Evolutionary conservation across 1,284 basidiomycete genomes (phyloP).

Genomic region (Fomes fomentarius): DNA sequence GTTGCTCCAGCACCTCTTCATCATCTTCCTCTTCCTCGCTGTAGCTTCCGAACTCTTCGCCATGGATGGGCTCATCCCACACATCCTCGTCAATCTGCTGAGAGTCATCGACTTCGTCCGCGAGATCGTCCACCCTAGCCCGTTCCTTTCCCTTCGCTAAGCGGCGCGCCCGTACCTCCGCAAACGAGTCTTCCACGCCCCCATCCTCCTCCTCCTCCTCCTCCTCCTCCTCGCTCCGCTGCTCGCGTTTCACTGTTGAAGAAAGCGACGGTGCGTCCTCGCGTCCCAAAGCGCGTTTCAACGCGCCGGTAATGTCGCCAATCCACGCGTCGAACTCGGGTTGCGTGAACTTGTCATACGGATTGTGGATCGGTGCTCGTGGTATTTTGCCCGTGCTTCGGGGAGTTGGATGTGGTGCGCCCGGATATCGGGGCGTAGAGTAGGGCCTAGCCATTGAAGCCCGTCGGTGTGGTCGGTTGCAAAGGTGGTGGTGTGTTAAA

Average conservation of each 20-base stretch:
- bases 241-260: conserved; percentile 7
- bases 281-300: conserved; percentile 57
- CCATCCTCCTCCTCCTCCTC: conserved; percentile 40
- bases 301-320: conserved; percentile 56
- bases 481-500: too few species aligned
- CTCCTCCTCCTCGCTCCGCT: conserved; percentile 28
- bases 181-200: conserved; percentile 55
- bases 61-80: conserved; percentile 25
- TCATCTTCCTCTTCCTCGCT: conserved; percentile 37
- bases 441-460: conserved; percentile 28
- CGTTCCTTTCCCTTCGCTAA: conserved; percentile 61
- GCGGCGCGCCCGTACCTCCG: conserved; percentile 49
- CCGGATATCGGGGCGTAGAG: conserved; percentile 17
- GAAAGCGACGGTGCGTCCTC: conserved; percentile 28
- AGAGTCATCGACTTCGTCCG: conserved; percentile 16
- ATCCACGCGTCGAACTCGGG: conserved; percentile 71
- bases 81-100: conserved; percentile 31
- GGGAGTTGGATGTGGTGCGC: conserved; percentile 27
- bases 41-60: conserved; percentile 26
- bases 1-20: conserved; percentile 8
- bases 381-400: conserved; percentile 25
- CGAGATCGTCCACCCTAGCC: conserved; percentile 45
- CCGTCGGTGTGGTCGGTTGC: too few species aligned
- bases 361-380: conserved; percentile 62
- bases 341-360: conserved; percentile 70